Conservation (phyloP, 2,329 filamentous ascomycete species). For the Neophaeococcomyces aloes region DNA sequence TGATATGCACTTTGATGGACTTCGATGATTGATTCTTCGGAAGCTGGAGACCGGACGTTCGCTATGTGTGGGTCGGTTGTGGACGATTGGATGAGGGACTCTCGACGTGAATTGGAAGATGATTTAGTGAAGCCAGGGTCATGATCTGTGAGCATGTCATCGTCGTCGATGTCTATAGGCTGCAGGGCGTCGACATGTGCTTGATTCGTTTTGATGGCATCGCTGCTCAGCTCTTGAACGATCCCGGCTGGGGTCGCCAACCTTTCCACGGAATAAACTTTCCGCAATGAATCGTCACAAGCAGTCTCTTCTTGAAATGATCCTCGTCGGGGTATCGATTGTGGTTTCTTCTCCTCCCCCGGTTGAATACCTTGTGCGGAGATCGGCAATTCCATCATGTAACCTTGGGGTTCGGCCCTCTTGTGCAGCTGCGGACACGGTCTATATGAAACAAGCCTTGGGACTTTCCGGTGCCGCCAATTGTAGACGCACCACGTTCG, state of each 20-base stretch:
- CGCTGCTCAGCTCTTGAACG: not conserved
- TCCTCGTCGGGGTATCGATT: not conserved
- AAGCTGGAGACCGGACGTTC: not conserved
- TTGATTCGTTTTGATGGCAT: not conserved
- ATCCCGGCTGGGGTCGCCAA: not conserved
- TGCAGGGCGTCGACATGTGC: not conserved
- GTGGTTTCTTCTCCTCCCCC: not conserved
- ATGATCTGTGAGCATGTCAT: slow-evolving; percentile 5
- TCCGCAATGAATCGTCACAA: not conserved
- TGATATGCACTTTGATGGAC: slow-evolving; percentile 4
- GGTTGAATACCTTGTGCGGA: not conserved
- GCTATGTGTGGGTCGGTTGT: not conserved
- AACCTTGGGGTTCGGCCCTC: no score
- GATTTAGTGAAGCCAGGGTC: slow-evolving; percentile 2
- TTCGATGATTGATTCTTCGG: slow-evolving; percentile 3
- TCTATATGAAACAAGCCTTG: no score
- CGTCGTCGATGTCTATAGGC: slow-evolving; percentile 1
- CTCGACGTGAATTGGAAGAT: not conserved
- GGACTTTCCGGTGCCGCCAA: no score
- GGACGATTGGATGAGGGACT: not conserved
- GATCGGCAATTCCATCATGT: not conserved
- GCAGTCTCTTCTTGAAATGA: slow-evolving; percentile 1
- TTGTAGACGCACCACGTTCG: no score
- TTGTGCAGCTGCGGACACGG: no score
- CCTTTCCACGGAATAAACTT: not conserved